Evolutionary conservation across 2,329 filamentous ascomycete species (phyloP).

Genomic region (Uncinocarpus reesii): DNA sequence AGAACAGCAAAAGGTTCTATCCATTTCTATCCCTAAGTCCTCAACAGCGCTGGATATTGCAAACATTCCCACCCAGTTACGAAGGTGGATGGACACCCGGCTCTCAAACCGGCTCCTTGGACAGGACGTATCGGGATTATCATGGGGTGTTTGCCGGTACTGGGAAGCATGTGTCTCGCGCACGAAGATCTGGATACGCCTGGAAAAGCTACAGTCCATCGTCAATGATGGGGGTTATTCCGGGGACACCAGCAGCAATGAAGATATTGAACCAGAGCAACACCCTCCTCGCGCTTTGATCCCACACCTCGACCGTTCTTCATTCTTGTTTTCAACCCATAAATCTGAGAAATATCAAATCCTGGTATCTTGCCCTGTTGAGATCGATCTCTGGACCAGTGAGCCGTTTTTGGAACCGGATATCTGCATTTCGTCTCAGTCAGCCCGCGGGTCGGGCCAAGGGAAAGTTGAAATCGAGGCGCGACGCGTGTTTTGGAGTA

Average conservation of each 20-base stretch:
- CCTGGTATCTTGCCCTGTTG: slow-evolving; percentile 28
- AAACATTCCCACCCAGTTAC: slow-evolving; percentile 24
- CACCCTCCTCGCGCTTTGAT: slow-evolving; percentile 25
- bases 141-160: slow-evolving; percentile 35
- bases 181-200: slow-evolving; percentile 28
- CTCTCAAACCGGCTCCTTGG: slow-evolving; percentile 28
- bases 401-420: slow-evolving; percentile 31
- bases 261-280: not conserved
- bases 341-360: slow-evolving; percentile 17
- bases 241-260: not conserved
- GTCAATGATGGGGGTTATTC: not conserved
- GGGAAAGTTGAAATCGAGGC: slow-evolving; percentile 30
- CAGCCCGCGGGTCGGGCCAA: slow-evolving; percentile 1
- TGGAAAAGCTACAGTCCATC: slow-evolving; percentile 7
- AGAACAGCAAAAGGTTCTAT: slow-evolving; percentile 28
- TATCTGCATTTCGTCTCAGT: slow-evolving; percentile 25
- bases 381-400: slow-evolving; percentile 33
- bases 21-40: slow-evolving; percentile 22
- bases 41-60: slow-evolving; percentile 11
- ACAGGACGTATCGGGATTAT: slow-evolving; percentile 33
- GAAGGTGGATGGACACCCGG: slow-evolving; percentile 28
- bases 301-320: slow-evolving; percentile 31
- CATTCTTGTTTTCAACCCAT: slow-evolving; percentile 25
- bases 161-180: slow-evolving; percentile 34
- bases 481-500: slow-evolving; percentile 30